These are phyloP conservation scores for Gyromitra esculenta DNA, from an alignment of 2,329 filamentous ascomycete species.

Conservation along the genomic window DNA sequence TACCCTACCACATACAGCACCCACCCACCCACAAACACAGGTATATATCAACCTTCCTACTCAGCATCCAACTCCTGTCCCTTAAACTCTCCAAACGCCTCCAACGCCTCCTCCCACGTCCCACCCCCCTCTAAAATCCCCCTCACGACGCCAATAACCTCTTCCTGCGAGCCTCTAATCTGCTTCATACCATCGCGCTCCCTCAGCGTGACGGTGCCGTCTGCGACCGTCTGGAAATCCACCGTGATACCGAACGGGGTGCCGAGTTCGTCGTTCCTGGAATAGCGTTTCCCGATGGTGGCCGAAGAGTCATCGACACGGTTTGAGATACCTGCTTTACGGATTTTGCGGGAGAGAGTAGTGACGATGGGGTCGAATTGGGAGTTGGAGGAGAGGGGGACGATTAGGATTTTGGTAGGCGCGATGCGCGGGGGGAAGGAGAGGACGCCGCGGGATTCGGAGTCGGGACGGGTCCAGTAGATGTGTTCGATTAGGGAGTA, in stretches of 20 bases:
- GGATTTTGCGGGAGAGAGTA: slow-evolving; percentile 78
- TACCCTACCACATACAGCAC: background rate
- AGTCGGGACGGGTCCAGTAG: slow-evolving; percentile 83
- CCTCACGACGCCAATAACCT: slow-evolving; percentile 75
- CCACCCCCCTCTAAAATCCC: slow-evolving; percentile 71
- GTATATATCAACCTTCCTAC: slow-evolving; percentile 40
- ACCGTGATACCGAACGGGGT: slow-evolving; percentile 93
- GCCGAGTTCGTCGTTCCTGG: slow-evolving; percentile 93
- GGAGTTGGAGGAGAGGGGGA: slow-evolving; percentile 82
- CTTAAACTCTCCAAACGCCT: slow-evolving; percentile 84
- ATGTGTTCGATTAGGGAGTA: slow-evolving; percentile 93
- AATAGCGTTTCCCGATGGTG: slow-evolving; percentile 93
- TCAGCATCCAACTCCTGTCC: slow-evolving; percentile 71
- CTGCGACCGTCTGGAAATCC: slow-evolving; percentile 93
- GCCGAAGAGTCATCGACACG: slow-evolving; percentile 90
- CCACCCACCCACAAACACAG: background rate
- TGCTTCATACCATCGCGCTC: slow-evolving; percentile 92
- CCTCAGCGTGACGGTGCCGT: slow-evolving; percentile 84
- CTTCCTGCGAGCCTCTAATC: slow-evolving; percentile 83
- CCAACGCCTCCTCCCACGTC: slow-evolving; percentile 75
- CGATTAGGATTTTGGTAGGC: slow-evolving; percentile 94
- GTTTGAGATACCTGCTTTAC: slow-evolving; percentile 79
- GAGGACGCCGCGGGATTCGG: slow-evolving; percentile 79
- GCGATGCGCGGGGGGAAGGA: slow-evolving; percentile 81
- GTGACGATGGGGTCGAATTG: slow-evolving; percentile 79